Percentiles rank a stretch among this genome's conserved stretches.
phyloP scores from a whole-genome alignment of 2,329 filamentous ascomycete species.

The Colletotrichum camelliae region DNA sequence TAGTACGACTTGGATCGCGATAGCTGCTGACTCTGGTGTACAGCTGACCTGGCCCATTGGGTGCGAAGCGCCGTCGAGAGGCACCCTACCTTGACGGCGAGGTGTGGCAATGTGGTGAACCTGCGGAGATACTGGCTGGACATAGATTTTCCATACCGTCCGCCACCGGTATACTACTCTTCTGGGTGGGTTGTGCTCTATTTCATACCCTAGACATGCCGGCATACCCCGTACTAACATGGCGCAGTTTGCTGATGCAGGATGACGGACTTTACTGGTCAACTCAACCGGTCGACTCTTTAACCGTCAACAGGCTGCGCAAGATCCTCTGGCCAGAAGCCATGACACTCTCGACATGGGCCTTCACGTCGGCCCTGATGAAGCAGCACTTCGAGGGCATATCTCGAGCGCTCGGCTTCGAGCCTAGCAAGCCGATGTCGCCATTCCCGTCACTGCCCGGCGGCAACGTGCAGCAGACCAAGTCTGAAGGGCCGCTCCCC shows the following conservation, averaged over 20 bases:
- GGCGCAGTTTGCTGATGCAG: conserved; percentile 52
- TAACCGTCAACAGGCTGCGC: conserved; percentile 47
- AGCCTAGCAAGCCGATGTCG: conserved; percentile 20
- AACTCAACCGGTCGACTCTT: conserved; percentile 53
- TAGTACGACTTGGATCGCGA: neutral
- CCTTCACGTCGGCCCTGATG: conserved; percentile 53
- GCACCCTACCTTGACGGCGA: conserved; percentile 45
- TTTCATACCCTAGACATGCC: neutral
- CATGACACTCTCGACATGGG: conserved; percentile 55
- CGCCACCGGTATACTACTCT: conserved; percentile 64
- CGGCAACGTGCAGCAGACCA: conserved; percentile 2
- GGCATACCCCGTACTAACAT: conserved; percentile 25
- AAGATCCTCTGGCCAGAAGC: conserved; percentile 61
- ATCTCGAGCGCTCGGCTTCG: conserved; percentile 51
- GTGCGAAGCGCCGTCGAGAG: conserved; percentile 46
- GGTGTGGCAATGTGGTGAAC: conserved; percentile 53
- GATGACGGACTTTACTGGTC: conserved; percentile 54
- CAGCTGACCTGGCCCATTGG: conserved; percentile 51
- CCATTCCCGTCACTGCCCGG: neutral
- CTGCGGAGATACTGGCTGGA: conserved; percentile 64
- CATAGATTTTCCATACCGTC: conserved; percentile 61
- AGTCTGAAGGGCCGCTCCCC: conserved; percentile 5
- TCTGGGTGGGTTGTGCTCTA: conserved; percentile 56
- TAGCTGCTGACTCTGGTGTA: conserved; percentile 23
- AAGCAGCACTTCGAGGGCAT: conserved; percentile 50